Evolutionary conservation across 2,329 filamentous ascomycete genomes (phyloP), one percentile per base, ranked within the genome.

Genomic region (Fusarium austroafricanum): DNA sequence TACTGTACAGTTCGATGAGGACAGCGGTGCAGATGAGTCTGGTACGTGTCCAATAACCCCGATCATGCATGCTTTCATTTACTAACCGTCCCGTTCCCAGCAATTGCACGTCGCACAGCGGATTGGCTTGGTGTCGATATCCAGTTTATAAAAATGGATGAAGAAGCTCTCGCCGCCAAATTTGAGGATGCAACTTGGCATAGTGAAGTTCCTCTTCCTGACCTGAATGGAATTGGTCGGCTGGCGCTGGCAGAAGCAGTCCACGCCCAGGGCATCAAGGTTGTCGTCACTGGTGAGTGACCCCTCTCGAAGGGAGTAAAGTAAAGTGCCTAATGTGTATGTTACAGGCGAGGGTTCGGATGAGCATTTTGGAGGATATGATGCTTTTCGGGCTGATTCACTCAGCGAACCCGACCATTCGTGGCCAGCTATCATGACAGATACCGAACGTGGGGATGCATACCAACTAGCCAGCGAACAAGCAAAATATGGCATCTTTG

Each of bases 171-270:
- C 1, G 53, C 38, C 3, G 17, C 44, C 3, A 35, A 35, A 3
- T 55, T 55, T 14, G 44, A 55, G 21, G 53, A 55, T 3, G 49
- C 53, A 1, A 55, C 44, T 2, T 55, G 44, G 53, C 33, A 55
- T 15, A 55, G 53, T 11, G 44, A 55, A 50, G 53, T 55, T 10
- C 53, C 53, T 6, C 28, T 55, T 3, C 53, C 44, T 1, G 53
- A 55, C 17, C 10, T 55, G 6, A 55, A 55, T 4, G 44, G 53
- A 1, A 40, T 55, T 26, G 53, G 53, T 4, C 35, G 53, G 8
- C 31, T 55, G 28, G 53, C 44, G 5, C 17, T 55, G 10, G 53
- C 53, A 6, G 53, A 55, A 3, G 53, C 53, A 1, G 53, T 55
- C 7, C 35, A 55, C 20, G 12, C 53, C 7, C 44, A 55, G 5